Evolutionary conservation across 2,329 filamentous ascomycete genomes (phyloP), one percentile per base, ranked within the genome.

Genomic region (Phaeosphaeria sp.): DNA sequence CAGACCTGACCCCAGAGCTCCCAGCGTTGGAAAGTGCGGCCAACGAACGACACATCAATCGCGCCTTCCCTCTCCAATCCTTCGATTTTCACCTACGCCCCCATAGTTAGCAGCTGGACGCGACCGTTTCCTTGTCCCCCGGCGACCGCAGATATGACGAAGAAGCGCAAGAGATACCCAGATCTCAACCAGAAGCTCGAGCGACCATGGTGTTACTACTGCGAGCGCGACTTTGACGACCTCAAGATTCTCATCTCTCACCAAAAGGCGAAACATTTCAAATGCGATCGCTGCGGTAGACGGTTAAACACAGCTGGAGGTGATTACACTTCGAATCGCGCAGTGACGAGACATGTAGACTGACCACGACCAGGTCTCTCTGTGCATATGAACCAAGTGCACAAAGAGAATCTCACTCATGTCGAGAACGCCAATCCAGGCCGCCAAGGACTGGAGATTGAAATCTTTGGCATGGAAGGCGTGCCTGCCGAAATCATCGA

Each of bases 241-340:
- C 79, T 97, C 47, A 97, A 97, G 83, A 93, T 98, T 68, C 88
- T 99, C 64, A 96, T 97, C 68, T 93, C 91, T 56, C 95, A 99
- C 78, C 95, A 98, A 75, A 98, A 97, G 77, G 93, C 94, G n/a
- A 98, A 98, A 80, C 95, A 99, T 79, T 98, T 97, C 84, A 97
- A 97, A 79, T 99, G 95, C 80, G 92, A 97, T 69, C 84, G 90
- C 81, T 99, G 95, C 77, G 89, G 89, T 52, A 88, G 95, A 64
- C 86, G 93, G 66, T 81, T 99, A 55, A 97, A 97, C 75, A 99
- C 95, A 1, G 93, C 93, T 43, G 95, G 95, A 85, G 95, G 93
- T 96, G 79, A 73, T 86, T 76, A 21, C 27, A 6, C 55, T 42
- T 51, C 46, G 3, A 25, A 20, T 15, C 43, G 23, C 43, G 9